A percentile compares a stretch with the other conserved stretches of the same genome.
These are phyloP conservation scores for Phytomonas francai DNA, from an alignment of 208 protist species.

Conservation along the genomic window DNA sequence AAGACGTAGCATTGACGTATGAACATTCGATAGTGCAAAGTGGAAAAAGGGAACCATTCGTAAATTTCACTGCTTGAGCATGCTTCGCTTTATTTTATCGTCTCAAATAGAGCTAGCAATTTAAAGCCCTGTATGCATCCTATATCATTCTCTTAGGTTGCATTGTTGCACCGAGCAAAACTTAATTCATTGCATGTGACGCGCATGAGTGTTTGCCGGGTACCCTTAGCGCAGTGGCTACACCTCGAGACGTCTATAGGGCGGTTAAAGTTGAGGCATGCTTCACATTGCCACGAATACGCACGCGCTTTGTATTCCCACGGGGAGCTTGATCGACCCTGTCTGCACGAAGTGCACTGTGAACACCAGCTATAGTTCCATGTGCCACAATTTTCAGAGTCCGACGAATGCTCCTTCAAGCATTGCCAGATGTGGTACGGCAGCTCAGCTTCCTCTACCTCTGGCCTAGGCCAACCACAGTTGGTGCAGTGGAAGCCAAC, in stretches of 20 bases:
- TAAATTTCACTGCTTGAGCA: not conserved
- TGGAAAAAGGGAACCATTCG: not conserved
- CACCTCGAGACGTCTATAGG: constrained; percentile 64
- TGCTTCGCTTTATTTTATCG: not conserved
- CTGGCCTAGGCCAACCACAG: constrained; percentile 37
- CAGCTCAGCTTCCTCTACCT: constrained; percentile 18
- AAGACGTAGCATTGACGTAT: not conserved
- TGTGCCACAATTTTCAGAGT: constrained; percentile 24
- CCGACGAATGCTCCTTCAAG: constrained; percentile 30
- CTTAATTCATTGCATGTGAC: not conserved
- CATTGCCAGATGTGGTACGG: constrained; percentile 61
- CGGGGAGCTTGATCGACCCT: constrained; percentile 24
- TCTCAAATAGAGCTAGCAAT: not conserved
- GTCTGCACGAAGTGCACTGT: constrained; percentile 34
- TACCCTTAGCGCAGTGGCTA: constrained; percentile 18
- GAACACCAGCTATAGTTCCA: constrained; percentile 80
- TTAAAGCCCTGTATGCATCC: not conserved
- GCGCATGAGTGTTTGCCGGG: not conserved
- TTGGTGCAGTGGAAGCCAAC: constrained; percentile 51
- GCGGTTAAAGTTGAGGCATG: constrained; percentile 42
- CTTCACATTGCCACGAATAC: constrained; percentile 37
- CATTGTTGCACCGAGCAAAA: constrained; percentile 3
- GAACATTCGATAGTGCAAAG: not conserved
- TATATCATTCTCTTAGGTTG: not conserved
- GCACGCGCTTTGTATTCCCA: constrained; percentile 53